Percentiles rank a stretch among this genome's conserved stretches.
Conservation (phyloP, 768 basidiomycete genomes). For the Boletus speciosus region DNA sequence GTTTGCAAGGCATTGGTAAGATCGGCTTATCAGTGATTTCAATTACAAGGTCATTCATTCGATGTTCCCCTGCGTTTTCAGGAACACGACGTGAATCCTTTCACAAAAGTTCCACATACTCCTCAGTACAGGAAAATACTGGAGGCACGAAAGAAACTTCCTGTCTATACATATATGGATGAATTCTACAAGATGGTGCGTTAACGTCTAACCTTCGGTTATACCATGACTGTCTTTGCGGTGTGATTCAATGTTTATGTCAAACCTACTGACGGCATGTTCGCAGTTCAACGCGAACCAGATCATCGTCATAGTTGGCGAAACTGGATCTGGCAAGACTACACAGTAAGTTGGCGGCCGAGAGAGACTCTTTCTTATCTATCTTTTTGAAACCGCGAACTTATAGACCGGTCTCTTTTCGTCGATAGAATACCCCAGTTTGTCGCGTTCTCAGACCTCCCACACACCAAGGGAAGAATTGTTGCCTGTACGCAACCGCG, state of each 20-base stretch:
- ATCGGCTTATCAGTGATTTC: slow-evolving; percentile 2
- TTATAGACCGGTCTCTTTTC: slow-evolving; percentile 31
- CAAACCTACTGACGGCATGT: background rate
- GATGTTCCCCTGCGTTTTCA: slow-evolving; percentile 26
- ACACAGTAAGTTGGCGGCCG: slow-evolving; percentile 68
- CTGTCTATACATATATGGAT: slow-evolving; percentile 89
- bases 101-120: slow-evolving; percentile 77
- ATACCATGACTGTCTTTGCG: background rate
- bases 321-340: slow-evolving; percentile 95
- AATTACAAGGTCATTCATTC: background rate
- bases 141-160: slow-evolving; percentile 79
- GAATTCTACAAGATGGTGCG: slow-evolving; percentile 88
- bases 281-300: slow-evolving; percentile 46
- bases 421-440: slow-evolving; percentile 87
- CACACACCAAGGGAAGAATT: slow-evolving; percentile 84
- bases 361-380: slow-evolving; percentile 19
- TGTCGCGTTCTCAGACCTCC: slow-evolving; percentile 89
- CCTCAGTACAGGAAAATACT: slow-evolving; percentile 84
- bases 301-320: slow-evolving; percentile 88
- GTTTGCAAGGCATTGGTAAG: slow-evolving; percentile 69
- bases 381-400: slow-evolving; percentile 18
- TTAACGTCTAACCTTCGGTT: slow-evolving; percentile 11
- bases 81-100: slow-evolving; percentile 83
- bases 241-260: background rate
- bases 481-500: slow-evolving; percentile 97